Percentiles rank a stretch among this genome's conserved stretches.
These are phyloP conservation scores for Eimeria falciformis DNA, from an alignment of 169 alveolate genomes.

Conservation along the genomic window DNA sequence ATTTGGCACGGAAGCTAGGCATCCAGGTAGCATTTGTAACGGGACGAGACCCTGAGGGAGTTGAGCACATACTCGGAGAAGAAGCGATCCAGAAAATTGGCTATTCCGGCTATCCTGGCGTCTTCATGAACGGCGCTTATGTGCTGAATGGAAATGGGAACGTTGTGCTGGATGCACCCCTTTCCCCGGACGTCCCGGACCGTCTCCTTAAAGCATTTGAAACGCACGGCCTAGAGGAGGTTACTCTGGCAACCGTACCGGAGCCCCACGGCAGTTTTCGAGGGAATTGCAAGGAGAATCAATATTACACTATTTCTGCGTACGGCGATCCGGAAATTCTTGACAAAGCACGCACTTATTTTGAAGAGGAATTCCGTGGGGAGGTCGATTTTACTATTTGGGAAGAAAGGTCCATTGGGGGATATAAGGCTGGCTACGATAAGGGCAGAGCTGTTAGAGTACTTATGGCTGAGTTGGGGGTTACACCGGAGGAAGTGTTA, in stretches of 20 bases:
- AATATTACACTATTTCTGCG: constrained; percentile 2
- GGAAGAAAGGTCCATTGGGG: constrained; percentile 13
- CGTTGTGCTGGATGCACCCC: constrained; percentile 29
- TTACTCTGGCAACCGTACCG: constrained; percentile 1
- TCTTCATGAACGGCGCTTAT: constrained; percentile 62
- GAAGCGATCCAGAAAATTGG: background rate
- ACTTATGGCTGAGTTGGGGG: background rate
- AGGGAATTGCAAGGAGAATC: background rate
- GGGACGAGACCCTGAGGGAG: constrained; percentile 22
- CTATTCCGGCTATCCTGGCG: constrained; percentile 57
- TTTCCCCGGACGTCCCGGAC: background rate
- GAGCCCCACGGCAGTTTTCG: background rate
- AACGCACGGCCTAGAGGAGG: background rate
- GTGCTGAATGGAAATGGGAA: constrained; percentile 32
- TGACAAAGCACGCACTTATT: background rate
- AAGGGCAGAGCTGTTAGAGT: constrained; percentile 40
- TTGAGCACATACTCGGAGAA: constrained; percentile 5
- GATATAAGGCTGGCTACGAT: background rate
- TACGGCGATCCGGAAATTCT: background rate
- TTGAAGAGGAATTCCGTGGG: constrained; percentile 3
- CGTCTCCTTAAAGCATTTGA: background rate
- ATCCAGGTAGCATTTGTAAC: constrained; percentile 25
- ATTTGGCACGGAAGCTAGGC: constrained; percentile 16
- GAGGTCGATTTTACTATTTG: constrained; percentile 54
- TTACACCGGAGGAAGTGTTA: constrained; percentile 80